A percentile compares a stretch with the other conserved stretches of the same genome.
Conservation (phyloP, 805 yeast species). For the Jamesozyma spencerorum region DNA sequence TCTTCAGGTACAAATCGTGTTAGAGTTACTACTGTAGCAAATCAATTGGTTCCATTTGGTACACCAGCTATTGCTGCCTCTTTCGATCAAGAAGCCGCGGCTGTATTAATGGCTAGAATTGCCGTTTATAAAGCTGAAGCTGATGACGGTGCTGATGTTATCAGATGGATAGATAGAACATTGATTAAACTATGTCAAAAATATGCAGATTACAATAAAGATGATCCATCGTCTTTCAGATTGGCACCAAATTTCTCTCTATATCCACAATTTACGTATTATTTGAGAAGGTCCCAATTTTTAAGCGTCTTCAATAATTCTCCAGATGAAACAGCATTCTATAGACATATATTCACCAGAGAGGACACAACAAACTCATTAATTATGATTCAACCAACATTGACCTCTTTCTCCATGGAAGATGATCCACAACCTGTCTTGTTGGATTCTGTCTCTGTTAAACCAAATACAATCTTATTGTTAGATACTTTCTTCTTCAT, state of each 20-base stretch:
- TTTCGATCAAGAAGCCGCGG: slow-evolving; percentile 98
- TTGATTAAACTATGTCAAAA: slow-evolving; percentile 83
- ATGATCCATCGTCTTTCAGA: slow-evolving; percentile 73
- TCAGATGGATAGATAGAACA: slow-evolving; percentile 91
- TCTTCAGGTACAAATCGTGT: slow-evolving; percentile 84
- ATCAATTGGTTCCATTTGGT: slow-evolving; percentile 45
- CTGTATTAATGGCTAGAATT: slow-evolving; percentile 83
- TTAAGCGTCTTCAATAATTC: slow-evolving; percentile 94
- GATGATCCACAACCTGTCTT: slow-evolving; percentile 86
- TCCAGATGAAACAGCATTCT: slow-evolving; percentile 97
- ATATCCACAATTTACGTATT: slow-evolving; percentile 93
- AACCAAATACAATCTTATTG: slow-evolving; percentile 76
- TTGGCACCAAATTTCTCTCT: slow-evolving; percentile 74
- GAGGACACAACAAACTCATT: slow-evolving; percentile 90
- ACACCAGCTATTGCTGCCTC: slow-evolving; percentile 47
- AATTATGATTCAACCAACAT: slow-evolving; percentile 96
- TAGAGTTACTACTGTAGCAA: slow-evolving; percentile 78
- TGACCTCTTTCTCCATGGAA: slow-evolving; percentile 75
- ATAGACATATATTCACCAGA: slow-evolving; percentile 82
- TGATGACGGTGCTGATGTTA: slow-evolving; percentile 86
- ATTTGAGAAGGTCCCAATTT: slow-evolving; percentile 92
- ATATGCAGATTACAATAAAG: slow-evolving; percentile 88
- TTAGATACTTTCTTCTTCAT: slow-evolving; percentile 96
- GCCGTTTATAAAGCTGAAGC: slow-evolving; percentile 75
- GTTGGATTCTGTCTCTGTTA: slow-evolving; percentile 85